phyloP scores from a whole-genome alignment of 2,329 filamentous ascomycete genomes.

The Nemania serpens region DNA sequence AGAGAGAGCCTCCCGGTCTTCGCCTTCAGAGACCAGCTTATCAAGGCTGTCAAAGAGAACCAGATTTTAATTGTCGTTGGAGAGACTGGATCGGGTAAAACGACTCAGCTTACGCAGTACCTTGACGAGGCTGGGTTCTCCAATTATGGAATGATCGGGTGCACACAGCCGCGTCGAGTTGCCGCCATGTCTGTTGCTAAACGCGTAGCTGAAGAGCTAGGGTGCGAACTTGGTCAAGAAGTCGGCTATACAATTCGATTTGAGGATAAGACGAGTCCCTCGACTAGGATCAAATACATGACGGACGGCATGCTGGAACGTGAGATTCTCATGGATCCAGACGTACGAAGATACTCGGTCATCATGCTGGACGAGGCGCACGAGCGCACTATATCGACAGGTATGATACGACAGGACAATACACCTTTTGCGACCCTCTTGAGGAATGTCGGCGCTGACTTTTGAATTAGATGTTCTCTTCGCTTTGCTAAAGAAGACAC shows the following conservation, averaged over 20 bases:
- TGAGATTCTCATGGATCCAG: conserved; percentile 90
- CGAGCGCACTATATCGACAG: conserved; percentile 90
- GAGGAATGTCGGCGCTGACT: conserved; percentile 4
- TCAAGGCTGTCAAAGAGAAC: conserved; percentile 84
- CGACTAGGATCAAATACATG: conserved; percentile 98
- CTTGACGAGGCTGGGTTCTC: conserved; percentile 90
- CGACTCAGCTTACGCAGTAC: conserved; percentile 94
- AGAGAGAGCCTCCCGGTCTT: conserved; percentile 87
- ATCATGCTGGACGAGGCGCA: conserved; percentile 99
- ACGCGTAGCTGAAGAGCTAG: conserved; percentile 94
- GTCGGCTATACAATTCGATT: conserved; percentile 98
- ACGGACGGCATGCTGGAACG: conserved; percentile 97
- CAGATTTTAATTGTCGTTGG: conserved; percentile 95
- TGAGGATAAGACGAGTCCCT: conserved; percentile 86
- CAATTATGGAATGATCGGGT: conserved; percentile 87
- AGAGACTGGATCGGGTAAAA: conserved; percentile 97
- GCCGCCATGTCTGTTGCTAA: conserved; percentile 98
- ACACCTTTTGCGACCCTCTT: neutral
- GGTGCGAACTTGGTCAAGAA: conserved; percentile 85
- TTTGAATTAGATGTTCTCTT: conserved; percentile 76
- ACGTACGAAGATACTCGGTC: conserved; percentile 86
- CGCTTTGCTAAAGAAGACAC: conserved; percentile 88
- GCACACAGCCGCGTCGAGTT: conserved; percentile 94
- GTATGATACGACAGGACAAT: conserved; percentile 6
- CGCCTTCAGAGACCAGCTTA: conserved; percentile 83